These are phyloP conservation scores for Scenedesmus sp. DNA, from an alignment of 163 green algal genomes.

Conservation along the genomic window DNA sequence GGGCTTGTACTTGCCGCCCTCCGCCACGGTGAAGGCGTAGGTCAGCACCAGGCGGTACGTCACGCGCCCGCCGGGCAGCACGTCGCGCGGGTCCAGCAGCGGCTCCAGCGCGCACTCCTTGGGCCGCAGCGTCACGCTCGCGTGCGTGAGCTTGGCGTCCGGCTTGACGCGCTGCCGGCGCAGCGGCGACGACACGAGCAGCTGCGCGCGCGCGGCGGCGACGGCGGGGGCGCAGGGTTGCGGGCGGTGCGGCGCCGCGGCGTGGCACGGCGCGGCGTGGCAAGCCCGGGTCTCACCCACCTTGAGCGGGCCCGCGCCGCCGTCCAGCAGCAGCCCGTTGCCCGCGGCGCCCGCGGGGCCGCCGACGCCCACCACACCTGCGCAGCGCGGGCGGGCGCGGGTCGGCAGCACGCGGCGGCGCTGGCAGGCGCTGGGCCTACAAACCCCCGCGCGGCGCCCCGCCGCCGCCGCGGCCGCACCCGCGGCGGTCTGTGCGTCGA, in stretches of 20 bases:
- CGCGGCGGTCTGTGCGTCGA: slow-evolving; percentile 11
- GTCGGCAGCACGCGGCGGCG: not conserved
- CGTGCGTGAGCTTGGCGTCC: slow-evolving; percentile 61
- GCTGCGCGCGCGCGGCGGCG: not conserved
- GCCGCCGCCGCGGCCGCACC: not conserved
- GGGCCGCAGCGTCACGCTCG: slow-evolving; percentile 70
- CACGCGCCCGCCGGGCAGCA: slow-evolving; percentile 72
- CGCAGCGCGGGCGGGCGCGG: too few species aligned
- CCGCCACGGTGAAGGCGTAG: slow-evolving; percentile 79
- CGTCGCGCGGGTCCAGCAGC: slow-evolving; percentile 64
- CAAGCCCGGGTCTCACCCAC: not conserved
- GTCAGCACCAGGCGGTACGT: slow-evolving; percentile 81
- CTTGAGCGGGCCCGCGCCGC: slow-evolving; percentile 49
- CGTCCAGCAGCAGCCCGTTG: slow-evolving; percentile 57
- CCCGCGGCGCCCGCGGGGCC: not conserved
- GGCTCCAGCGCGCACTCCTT: slow-evolving; percentile 70
- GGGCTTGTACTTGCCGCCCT: slow-evolving; percentile 82
- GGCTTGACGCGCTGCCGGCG: slow-evolving; percentile 54
- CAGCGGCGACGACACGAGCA: slow-evolving; percentile 51
- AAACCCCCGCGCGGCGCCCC: too few species aligned
- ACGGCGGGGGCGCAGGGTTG: too few species aligned
- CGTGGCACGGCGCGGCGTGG: too few species aligned
- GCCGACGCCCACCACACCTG: slow-evolving; percentile 11
- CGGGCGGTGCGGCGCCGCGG: not conserved
- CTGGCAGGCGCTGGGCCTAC: not conserved